Conservation (phyloP, 1,139 yeast genomes). For the Zygosaccharomyces pseudobailii region DNA sequence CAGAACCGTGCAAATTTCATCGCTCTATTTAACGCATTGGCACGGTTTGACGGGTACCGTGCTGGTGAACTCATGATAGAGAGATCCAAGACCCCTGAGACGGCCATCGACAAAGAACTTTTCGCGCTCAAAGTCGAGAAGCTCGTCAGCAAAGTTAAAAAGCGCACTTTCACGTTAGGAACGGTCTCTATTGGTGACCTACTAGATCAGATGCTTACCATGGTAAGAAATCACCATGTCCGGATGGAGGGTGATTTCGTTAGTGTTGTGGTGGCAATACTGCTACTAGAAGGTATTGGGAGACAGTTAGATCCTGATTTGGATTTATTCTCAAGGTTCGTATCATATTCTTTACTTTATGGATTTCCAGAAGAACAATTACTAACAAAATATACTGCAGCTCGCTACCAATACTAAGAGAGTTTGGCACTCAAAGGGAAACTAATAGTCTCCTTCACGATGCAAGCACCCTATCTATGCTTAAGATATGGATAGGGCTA, state of each 20-base stretch:
- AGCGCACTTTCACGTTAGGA: constrained; percentile 88
- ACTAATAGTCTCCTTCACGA: constrained; percentile 54
- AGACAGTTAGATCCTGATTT: constrained; percentile 87
- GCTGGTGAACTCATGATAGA: constrained; percentile 97
- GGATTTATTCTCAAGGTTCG: constrained; percentile 92
- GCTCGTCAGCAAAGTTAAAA: constrained; percentile 73
- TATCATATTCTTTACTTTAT: constrained; percentile 52
- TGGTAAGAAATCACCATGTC: constrained; percentile 93
- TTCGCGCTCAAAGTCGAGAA: constrained; percentile 85
- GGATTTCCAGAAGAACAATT: constrained; percentile 46
- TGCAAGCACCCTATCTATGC: constrained; percentile 67
- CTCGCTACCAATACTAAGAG: constrained; percentile 83
- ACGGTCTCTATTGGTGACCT: constrained; percentile 89
- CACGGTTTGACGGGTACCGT: constrained; percentile 86
- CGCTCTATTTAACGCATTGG: constrained; percentile 80
- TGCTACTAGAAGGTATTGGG: constrained; percentile 90
- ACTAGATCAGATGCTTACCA: constrained; percentile 74
- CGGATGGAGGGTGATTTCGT: constrained; percentile 97
- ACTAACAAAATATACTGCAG: constrained; percentile 37
- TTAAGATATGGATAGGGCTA: constrained; percentile 85
- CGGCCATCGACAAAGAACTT: constrained; percentile 76
- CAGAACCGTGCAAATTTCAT: constrained; percentile 77
- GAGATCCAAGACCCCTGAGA: constrained; percentile 88
- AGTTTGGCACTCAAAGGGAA: constrained; percentile 64
- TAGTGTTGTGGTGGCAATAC: constrained; percentile 86